Evolutionary conservation across 805 yeast species (phyloP), one percentile per base, ranked within the genome.

Genomic region (Candida sonorensis): DNA sequence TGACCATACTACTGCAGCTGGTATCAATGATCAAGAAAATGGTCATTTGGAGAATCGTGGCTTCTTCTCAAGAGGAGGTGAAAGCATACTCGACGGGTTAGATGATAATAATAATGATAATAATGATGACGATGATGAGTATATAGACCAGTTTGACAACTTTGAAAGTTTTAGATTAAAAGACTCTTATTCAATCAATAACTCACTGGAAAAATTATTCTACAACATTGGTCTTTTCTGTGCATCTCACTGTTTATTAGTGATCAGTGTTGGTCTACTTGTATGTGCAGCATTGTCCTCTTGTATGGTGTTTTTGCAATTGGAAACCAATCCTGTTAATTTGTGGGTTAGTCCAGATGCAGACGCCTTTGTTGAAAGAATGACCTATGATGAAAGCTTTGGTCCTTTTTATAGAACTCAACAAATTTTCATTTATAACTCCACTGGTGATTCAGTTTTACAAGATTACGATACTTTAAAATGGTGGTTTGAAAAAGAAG

Each of bases 401-500:
- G 96, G 97, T 1, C 95, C 94, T 23, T 90, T 92, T 63, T 92
- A 81, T 60, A 67, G 97, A 45, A 75, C 85, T 4, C 90, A 86
- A 48, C 97, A 90, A 57, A 60, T 85, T 0, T 83, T 84, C 42
- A 62, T 90, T 6, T 73, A 78, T 3, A 79, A 79, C 44, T 75
- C 75, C 14, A 66, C 82, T 3, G 85, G 84, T 0, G 72, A 77
- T 0, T 80, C 90, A 0, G 60, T 90, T 21, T 48, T 71, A 17
- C 57, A 55, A 33, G 67, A 69, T 20, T 84, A 85, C 66, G 77
- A 74, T 1, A 75, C 77, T 2, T 50, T 88, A 14, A 52, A 75
- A 40, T 90, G 97, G 97, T 87, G 96, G 94, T 79, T 81, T 47
- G 74, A 69, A n/a, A 77, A 76, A 17, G 97, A 90, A 54, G 36